phyloP scores from a whole-genome alignment of 257 asterid species.

The Nicotiana paniculata region DNA sequence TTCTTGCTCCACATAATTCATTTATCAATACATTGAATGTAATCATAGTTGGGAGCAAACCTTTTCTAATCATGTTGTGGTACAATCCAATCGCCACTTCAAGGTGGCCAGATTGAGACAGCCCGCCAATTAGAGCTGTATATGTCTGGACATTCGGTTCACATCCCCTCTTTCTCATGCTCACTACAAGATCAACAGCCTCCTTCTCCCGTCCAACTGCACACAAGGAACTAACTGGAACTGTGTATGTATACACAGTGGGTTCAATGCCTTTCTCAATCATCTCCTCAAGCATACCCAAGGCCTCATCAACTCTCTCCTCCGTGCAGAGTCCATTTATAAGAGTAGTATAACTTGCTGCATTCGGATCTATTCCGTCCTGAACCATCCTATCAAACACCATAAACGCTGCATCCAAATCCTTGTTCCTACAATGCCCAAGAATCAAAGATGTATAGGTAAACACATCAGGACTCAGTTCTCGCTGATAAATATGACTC shows the following conservation, averaged over 20 bases:
- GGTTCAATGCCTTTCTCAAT: conserved; percentile 54
- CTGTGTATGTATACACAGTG: conserved; percentile 61
- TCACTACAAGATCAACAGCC: conserved; percentile 55
- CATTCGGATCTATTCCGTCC: conserved; percentile 65
- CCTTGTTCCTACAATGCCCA: conserved; percentile 70
- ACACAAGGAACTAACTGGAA: conserved; percentile 58
- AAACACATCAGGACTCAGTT: conserved; percentile 70
- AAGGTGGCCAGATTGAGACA: conserved; percentile 48
- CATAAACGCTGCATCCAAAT: conserved; percentile 55
- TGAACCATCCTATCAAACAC: conserved; percentile 66
- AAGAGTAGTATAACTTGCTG: conserved; percentile 61
- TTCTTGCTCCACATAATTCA: conserved; percentile 47
- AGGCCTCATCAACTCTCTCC: conserved; percentile 63
- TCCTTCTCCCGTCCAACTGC: conserved; percentile 51
- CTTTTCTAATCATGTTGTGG: conserved; percentile 69
- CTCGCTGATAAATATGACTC: conserved; percentile 48
- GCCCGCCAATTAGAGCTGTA: conserved; percentile 74
- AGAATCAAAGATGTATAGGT: conserved; percentile 75
- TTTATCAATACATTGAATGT: conserved; percentile 69
- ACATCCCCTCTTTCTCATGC: conserved; percentile 61
- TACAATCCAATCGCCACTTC: conserved; percentile 78
- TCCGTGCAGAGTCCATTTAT: conserved; percentile 71
- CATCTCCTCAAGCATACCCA: conserved; percentile 70
- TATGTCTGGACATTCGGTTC: conserved; percentile 71
- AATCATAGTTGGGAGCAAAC: conserved; percentile 63